phyloP scores from a whole-genome alignment of 1,284 basidiomycete genomes.

The Inonotus obliquus region DNA sequence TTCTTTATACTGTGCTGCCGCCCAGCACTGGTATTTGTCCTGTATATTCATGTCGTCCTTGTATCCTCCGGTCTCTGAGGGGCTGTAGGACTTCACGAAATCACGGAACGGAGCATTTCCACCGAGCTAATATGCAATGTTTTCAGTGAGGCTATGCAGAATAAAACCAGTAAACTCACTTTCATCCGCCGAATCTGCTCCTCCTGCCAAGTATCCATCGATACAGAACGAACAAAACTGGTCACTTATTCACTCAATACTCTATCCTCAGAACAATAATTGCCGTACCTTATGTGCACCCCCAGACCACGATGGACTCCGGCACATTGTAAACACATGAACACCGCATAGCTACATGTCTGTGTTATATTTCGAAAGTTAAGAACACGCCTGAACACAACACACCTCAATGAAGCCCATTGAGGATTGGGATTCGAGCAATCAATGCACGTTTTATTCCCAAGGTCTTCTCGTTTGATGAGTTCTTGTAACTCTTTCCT shows the following conservation, averaged over 20 bases:
- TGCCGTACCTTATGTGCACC: constrained; percentile 72
- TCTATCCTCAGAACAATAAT: background rate
- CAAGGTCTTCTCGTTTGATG: constrained; percentile 63
- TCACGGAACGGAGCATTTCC: constrained; percentile 79
- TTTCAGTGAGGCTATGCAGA: constrained; percentile 17
- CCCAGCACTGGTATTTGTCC: constrained; percentile 90
- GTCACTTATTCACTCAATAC: background rate
- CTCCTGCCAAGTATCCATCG: constrained; percentile 94
- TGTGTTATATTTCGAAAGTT: constrained; percentile 18
- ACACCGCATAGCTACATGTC: constrained; percentile 66
- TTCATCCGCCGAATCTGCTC: constrained; percentile 90
- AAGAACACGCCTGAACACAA: background rate
- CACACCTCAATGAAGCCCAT: constrained; percentile 80
- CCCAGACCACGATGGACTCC: constrained; percentile 87
- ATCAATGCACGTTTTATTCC: constrained; percentile 77
- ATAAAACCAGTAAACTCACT: constrained; percentile 39
- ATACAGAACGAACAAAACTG: constrained; percentile 88
- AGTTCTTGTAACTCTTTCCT: constrained; percentile 72
- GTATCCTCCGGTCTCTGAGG: constrained; percentile 71
- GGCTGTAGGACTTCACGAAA: constrained; percentile 74
- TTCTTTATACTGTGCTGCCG: constrained; percentile 86
- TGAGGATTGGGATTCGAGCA: constrained; percentile 85
- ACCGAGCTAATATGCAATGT: constrained; percentile 51
- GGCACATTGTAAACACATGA: constrained; percentile 89
- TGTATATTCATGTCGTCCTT: constrained; percentile 61